Evolutionary conservation across 192 early-diverging fungal genomes (phyloP).

Genomic region (Coemansia umbellata): DNA sequence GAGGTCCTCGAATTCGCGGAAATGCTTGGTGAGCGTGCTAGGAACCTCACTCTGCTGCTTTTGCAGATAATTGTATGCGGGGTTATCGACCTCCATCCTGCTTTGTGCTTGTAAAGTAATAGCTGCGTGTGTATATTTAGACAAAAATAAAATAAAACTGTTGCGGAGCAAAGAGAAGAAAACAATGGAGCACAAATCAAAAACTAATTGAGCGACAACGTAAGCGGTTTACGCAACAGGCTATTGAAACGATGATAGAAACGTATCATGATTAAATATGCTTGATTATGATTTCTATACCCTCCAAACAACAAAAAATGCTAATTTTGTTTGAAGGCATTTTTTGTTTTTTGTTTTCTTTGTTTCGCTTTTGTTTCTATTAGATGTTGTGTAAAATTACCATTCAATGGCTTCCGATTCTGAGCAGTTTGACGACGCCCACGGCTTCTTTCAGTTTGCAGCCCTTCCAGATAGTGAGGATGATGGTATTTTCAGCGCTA

Average conservation of each 20-base stretch:
- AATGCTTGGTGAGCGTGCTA: slow-evolving; percentile 68
- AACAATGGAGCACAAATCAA: not conserved
- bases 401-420: no score
- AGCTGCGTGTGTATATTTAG: not conserved
- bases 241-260: no score
- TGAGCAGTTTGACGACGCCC: slow-evolving; percentile 25
- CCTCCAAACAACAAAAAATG: no score
- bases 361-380: no score
- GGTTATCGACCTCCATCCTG: slow-evolving; percentile 70
- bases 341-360: no score
- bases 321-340: no score
- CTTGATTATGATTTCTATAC: no score
- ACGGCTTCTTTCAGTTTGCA: slow-evolving; percentile 52
- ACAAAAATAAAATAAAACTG: not conserved
- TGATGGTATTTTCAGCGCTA: slow-evolving; percentile 21
- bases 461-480: slow-evolving; percentile 28
- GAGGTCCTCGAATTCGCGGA: slow-evolving; percentile 81
- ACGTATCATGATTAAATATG: no score
- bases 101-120: not conserved
- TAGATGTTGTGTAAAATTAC: no score
- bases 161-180: not conserved
- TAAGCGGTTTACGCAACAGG: no score
- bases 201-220: no score
- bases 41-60: slow-evolving; percentile 66
- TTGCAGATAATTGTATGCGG: slow-evolving; percentile 70